phyloP scores from a whole-genome alignment of 2,329 filamentous ascomycete genomes.

The Zasmidium angulare region DNA sequence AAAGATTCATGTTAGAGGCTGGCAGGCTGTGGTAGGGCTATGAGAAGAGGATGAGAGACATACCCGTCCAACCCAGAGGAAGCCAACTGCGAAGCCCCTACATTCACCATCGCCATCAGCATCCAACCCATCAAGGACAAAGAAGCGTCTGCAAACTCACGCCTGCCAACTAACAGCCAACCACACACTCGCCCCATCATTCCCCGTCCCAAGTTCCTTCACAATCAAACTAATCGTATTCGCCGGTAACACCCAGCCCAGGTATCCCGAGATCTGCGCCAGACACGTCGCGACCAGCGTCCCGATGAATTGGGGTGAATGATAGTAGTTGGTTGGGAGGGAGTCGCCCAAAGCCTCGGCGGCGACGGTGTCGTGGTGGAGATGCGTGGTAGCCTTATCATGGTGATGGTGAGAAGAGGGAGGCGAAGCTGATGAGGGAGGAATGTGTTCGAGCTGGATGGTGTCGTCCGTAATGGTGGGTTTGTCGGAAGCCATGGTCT shows the following conservation, averaged over 20 bases:
- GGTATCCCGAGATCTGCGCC: slow-evolving; percentile 15
- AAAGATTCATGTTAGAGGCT: no score
- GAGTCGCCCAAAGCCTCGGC: slow-evolving; percentile 11
- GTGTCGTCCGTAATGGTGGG: background rate
- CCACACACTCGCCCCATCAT: slow-evolving; percentile 10
- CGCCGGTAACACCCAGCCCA: slow-evolving; percentile 17
- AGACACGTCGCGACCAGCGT: slow-evolving; percentile 18
- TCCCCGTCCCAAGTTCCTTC: slow-evolving; percentile 5
- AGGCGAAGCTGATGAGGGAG: background rate
- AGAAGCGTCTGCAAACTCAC: no score
- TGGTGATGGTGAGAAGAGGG: background rate
- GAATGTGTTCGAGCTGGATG: background rate
- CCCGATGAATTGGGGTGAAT: slow-evolving; percentile 9
- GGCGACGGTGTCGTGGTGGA: slow-evolving; percentile 13
- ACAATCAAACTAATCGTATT: slow-evolving; percentile 19
- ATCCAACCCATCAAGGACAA: no score
- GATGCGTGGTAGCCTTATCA: background rate
- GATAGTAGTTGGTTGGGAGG: slow-evolving; percentile 12
- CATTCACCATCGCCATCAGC: no score
- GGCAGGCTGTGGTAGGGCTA: background rate
- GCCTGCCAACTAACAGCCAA: slow-evolving; percentile 13
- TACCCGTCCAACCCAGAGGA: slow-evolving; percentile 16
- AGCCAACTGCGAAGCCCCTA: slow-evolving; percentile 12
- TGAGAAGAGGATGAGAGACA: background rate
- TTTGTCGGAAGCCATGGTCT: background rate